These are phyloP conservation scores for Pythium insidiosum DNA, from an alignment of 352 stramenopile species.

Conservation along the genomic window DNA sequence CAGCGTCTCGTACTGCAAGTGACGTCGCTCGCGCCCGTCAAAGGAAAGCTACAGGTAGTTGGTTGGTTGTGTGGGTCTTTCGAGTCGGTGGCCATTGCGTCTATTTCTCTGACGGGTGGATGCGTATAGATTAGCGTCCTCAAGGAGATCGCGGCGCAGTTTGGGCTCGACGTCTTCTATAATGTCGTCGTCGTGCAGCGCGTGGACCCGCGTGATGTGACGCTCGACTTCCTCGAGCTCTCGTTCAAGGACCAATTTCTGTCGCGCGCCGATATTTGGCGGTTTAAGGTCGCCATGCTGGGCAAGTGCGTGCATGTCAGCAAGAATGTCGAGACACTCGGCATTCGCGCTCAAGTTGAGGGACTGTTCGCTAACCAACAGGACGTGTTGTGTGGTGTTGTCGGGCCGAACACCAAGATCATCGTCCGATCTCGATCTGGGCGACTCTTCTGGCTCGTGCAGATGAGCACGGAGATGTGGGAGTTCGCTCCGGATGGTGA, in stretches of 20 bases:
- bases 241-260: constrained; percentile 90
- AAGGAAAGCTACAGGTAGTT: constrained; percentile 62
- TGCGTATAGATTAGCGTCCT: constrained; percentile 59
- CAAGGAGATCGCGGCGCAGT: constrained; percentile 66
- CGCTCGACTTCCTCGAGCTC: constrained; percentile 82
- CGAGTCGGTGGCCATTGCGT: no score
- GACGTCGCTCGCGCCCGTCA: constrained; percentile 45
- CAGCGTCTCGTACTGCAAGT: constrained; percentile 60
- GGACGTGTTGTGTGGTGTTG: constrained; percentile 85
- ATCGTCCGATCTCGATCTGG: constrained; percentile 92
- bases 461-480: constrained; percentile 95
- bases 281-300: constrained; percentile 76
- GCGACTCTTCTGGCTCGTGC: constrained; percentile 96
- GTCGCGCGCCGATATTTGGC: constrained; percentile 85
- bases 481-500: constrained; percentile 84
- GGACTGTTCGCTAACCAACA: constrained; percentile 73
- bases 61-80: no score
- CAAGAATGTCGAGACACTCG: constrained; percentile 49
- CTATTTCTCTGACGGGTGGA: no score
- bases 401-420: constrained; percentile 95
- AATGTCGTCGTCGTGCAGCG: constrained; percentile 43
- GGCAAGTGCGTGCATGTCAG: constrained; percentile 74
- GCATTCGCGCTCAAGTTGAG: constrained; percentile 89
- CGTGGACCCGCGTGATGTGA: constrained; percentile 46
- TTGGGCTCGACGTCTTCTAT: constrained; percentile 59